phyloP scores from a whole-genome alignment of 1,284 basidiomycete species.

The Apiotrichum mycotoxinovorans region DNA sequence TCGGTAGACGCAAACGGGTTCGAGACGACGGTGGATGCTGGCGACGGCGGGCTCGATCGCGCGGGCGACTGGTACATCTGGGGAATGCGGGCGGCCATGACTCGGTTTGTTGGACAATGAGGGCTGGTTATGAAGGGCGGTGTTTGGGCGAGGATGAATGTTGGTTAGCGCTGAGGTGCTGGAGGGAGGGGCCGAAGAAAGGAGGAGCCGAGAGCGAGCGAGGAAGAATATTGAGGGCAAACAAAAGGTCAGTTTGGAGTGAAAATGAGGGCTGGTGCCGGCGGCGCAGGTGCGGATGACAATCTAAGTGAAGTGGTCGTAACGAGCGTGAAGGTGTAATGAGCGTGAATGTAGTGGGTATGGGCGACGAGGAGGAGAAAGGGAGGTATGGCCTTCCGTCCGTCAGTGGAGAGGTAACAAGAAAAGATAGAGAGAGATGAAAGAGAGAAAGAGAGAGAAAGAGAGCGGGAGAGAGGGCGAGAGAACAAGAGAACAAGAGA shows the following conservation, averaged over 20 bases:
- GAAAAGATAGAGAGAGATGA: neutral
- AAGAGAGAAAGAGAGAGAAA: neutral
- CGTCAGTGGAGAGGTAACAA: too few relatives aligned
- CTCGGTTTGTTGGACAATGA: neutral
- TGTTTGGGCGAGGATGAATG: too few relatives aligned
- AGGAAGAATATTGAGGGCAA: neutral
- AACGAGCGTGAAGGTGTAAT: conserved; percentile 7
- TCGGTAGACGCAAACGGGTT: conserved; percentile 10
- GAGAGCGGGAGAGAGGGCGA: too few relatives aligned
- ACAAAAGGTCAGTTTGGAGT: neutral
- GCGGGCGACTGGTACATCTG: conserved; percentile 10
- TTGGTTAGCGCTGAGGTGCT: neutral
- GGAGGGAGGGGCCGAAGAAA: neutral
- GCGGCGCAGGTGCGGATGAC: too few relatives aligned
- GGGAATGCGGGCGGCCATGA: conserved; percentile 15
- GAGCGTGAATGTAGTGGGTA: neutral
- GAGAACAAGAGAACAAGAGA: too few relatives aligned
- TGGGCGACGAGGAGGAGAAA: neutral
- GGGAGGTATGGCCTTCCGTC: neutral
- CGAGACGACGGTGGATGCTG: neutral
- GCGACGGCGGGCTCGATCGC: neutral
- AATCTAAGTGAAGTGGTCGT: neutral
- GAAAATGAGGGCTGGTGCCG: too few relatives aligned
- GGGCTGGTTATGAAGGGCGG: too few relatives aligned
- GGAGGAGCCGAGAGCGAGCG: neutral